Conservation (phyloP, 805 yeast genomes). For the Hermanozyma aechmeae region DNA sequence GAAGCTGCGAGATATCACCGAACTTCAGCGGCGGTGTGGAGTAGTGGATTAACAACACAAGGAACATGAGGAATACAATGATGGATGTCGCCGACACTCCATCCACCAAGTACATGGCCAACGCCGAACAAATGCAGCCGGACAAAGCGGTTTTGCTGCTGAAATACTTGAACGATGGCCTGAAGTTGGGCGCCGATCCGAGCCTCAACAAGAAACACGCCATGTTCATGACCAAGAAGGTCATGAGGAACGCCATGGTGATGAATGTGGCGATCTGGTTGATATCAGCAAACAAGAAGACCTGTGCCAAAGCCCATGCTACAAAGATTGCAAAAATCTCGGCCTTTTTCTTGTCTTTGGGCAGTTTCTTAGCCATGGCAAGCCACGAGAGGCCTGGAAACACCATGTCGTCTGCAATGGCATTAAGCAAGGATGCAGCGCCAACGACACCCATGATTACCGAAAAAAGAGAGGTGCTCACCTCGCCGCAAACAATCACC, state of each 20-base stretch:
- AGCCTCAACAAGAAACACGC: conserved; percentile 85
- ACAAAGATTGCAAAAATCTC: conserved; percentile 59
- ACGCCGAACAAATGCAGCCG: conserved; percentile 61
- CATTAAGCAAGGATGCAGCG: conserved; percentile 84
- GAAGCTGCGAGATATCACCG: conserved; percentile 96
- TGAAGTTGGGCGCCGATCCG: conserved; percentile 95
- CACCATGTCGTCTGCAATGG: conserved; percentile 81
- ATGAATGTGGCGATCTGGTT: conserved; percentile 91
- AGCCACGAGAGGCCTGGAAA: conserved; percentile 71
- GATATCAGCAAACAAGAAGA: conserved; percentile 81
- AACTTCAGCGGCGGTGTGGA: conserved; percentile 91
- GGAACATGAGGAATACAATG: conserved; percentile 50
- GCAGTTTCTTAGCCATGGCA: conserved; percentile 28
- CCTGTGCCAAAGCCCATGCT: conserved; percentile 78
- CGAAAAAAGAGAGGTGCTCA: conserved; percentile 84
- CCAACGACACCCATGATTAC: conserved; percentile 95
- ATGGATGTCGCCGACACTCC: conserved; percentile 79
- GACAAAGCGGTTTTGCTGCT: conserved; percentile 69
- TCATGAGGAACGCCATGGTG: conserved; percentile 95
- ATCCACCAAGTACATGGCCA: conserved; percentile 93
- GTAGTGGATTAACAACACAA: conserved; percentile 78
- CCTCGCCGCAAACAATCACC: conserved; percentile 77
- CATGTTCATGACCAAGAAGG: conserved; percentile 86
- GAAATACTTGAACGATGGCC: conserved; percentile 91
- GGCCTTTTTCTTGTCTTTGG: conserved; percentile 35